Evolutionary conservation across 805 yeast genomes (phyloP), one percentile per base, ranked within the genome.

Genomic region (Wickerhamiella kazuoi): DNA sequence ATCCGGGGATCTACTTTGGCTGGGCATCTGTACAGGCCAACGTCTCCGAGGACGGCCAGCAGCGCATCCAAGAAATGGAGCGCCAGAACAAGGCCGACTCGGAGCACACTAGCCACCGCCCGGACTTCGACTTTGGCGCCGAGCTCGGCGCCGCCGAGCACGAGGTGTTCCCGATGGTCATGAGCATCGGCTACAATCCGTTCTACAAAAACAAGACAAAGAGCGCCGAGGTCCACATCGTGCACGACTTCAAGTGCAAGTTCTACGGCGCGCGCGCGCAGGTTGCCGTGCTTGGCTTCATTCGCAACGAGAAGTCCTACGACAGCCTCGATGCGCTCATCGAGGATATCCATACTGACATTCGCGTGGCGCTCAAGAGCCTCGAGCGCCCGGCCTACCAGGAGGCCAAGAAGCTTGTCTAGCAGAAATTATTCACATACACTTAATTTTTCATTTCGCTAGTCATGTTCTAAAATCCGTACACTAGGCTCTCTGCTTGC

Each of bases 171-270:
- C 96, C 96, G 0, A 83, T 84, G 76, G 98, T 90, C 7, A 78
- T 87, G 81, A 81, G 94, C 7, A 68, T 90, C 16, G 99, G 99
- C 1, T 82, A 84, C 80, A 90, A 90, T 54, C 97, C 98, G 30
- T 87, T 77, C 55, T 90, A 74, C 61, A 70, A 75, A 20, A 86
- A 90, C 57, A 65, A 71, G 37, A 69, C 70, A 49, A 82, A 81
- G 59, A 76, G 94, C 0, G 93, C 90, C 3, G 69, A 90, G 51
- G 64, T 90, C 18, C 95, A 90, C 57, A 69, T 90, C 4, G 65
- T 90, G 40, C 93, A 83, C 59, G 60, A 75, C 33, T 90, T 84
- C 51, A 46, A 53, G 0, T 51, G 62, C 9, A 65, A 70, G 45
- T 90, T 90, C 55, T 90, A 90, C 51, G 98, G 98, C 3, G 87